Evolutionary conservation across 2,329 filamentous ascomycete genomes (phyloP), one percentile per base, ranked within the genome.

Genomic region (Trichoderma arundinaceum): DNA sequence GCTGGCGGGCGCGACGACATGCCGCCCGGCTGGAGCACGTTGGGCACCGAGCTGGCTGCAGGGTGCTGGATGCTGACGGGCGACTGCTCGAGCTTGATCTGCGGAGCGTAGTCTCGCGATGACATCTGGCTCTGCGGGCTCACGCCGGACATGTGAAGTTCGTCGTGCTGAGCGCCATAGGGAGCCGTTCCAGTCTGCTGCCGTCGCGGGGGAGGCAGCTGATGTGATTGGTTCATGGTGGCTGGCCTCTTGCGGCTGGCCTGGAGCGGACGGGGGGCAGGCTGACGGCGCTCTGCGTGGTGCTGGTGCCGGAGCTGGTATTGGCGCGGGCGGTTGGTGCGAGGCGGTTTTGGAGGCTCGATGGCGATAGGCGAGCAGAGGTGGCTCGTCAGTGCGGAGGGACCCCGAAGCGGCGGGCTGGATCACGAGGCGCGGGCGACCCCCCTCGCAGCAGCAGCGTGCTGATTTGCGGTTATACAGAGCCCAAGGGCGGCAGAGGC

Each of bases 11-110:
- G 74, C 68, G 72, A 72, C 65, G 72, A 72, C 72, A 79, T 73
- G 70, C 83, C 83, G 64, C 85, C 85, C 43, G 86, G 86, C 74
- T 87, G 85, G 68, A 88, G 80, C 64, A 86, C 79, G 77, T 86
- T 86, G 72, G 85, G 85, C 66, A 87, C 84, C 69, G 80, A 74
- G 65, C 79, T 80, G 54, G 76, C 71, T 68, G 71, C 71, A 28
- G 22, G 22, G 22, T 28, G 22, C 22, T 28, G 22, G 22, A 28
- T 28, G 22, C 22, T 28, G 22, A 28, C 22, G 19, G 78, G 77
- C 54, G 77, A 73, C 67, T 82, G 79, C 10, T 84, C 82, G 68
- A 84, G 79, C 74, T 83, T 83, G 76, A 84, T 83, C 71, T 84
- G 82, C 67, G 82, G 82, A 61, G 78, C 75, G 72, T 80, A 84